Conservation (phyloP, 352 stramenopile species). For the Globisporangium camurandrum region DNA sequence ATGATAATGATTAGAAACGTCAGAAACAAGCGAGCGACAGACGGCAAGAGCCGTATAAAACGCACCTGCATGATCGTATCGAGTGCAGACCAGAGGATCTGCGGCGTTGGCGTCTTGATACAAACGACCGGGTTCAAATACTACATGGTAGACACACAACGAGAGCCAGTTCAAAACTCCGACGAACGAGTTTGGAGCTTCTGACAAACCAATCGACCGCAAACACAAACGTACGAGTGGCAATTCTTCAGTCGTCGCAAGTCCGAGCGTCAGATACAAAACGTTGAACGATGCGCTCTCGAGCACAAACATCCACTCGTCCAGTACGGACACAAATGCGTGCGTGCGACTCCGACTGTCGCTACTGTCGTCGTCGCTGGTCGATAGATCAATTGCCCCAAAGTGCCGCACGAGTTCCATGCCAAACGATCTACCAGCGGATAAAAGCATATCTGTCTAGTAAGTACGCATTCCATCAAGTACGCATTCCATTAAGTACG, state of each 20-base stretch:
- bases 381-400: slow-evolving; percentile 50
- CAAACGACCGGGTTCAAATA: too few species aligned
- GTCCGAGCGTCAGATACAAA: slow-evolving; percentile 49
- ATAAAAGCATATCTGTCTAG: not conserved
- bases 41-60: not conserved
- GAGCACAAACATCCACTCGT: slow-evolving; percentile 86
- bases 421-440: slow-evolving; percentile 27
- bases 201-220: not conserved
- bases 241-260: slow-evolving; percentile 67
- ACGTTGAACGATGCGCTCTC: slow-evolving; percentile 76
- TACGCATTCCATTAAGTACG: too few species aligned
- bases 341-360: slow-evolving; percentile 31
- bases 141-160: too few species aligned
- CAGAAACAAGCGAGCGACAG: slow-evolving; percentile 1
- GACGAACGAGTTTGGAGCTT: not conserved
- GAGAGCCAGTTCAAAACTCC: too few species aligned
- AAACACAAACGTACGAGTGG: slow-evolving; percentile 29
- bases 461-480: too few species aligned
- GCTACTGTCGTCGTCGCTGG: too few species aligned
- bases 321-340: slow-evolving; percentile 58
- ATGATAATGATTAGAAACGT: not conserved
- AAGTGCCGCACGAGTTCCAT: slow-evolving; percentile 43
- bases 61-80: slow-evolving; percentile 80
- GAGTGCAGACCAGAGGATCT: slow-evolving; percentile 72
- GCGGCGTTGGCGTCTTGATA: slow-evolving; percentile 71